Evolutionary conservation across 768 basidiomycete genomes (phyloP), one percentile per base, ranked within the genome.

Genomic region (Lentinula lateritia): DNA sequence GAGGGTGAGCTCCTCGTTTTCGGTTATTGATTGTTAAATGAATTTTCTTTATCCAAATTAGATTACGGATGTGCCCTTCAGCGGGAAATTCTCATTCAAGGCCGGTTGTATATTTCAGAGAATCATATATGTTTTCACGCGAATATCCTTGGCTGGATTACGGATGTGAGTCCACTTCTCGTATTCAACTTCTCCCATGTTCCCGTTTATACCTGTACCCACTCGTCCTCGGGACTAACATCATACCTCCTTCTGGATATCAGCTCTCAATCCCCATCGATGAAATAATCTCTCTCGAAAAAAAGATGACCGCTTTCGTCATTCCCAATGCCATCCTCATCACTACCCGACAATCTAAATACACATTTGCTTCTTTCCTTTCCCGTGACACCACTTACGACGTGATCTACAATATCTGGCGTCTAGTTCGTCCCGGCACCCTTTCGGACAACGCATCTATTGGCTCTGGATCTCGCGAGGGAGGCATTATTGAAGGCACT

Each of bases 81-180:
- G 74, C 85, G 95, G 45, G 97, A 98, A 72, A 98, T 98, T 66
- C 80, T 98, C 35, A 90, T 98, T 46, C 97, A 98, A 80, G 97
- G 97, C 5, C 82, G 97, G 10, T 72, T 99, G 61, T 98, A 98
- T 74, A 92, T 98, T 23, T 98, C 97, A 6, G 96, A 99, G 75
- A 98, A 98, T 74, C 95, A 98, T 70, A 84, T 98, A n/a, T 98
- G 94, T 76, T 99, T 98, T 79, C 93, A 99, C 67, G 96, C 97
- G 46, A 98, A 98, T 70, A 98, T 98, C 48, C 96, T 98, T 73
- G 96, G 97, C 46, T 98, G 96, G 97, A 90, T 97, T 53, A 98
- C 96, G 34, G 88, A 96, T 70, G 95, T 96, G 73, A 73, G 95
- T 79, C 0, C 28, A 36, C 28, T 3, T 52, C 16, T 34, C 34